A percentile compares a stretch with the other conserved stretches of the same genome.
Conservation (phyloP, 1,139 yeast species). For the Yamadazyma atmosphaerica region DNA sequence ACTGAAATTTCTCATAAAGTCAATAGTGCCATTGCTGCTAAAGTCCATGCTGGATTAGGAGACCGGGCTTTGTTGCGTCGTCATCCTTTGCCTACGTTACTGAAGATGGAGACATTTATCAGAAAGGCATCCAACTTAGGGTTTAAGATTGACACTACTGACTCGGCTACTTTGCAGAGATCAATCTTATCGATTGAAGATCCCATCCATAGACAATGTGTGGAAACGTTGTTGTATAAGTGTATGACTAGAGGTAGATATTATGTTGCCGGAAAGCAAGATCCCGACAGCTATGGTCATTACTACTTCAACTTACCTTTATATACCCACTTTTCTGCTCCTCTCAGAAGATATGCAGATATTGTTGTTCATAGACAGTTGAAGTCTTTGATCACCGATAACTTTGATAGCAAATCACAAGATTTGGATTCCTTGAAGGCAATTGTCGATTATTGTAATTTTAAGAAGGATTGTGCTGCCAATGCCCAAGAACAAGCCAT, state of each 20-base stretch:
- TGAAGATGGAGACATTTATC: constrained; percentile 78
- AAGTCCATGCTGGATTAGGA: constrained; percentile 72
- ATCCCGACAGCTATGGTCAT: constrained; percentile 75
- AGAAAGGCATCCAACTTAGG: constrained; percentile 68
- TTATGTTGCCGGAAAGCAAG: constrained; percentile 84
- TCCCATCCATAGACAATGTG: constrained; percentile 64
- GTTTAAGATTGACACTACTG: constrained; percentile 69
- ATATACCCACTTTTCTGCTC: constrained; percentile 93
- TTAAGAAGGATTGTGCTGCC: constrained; percentile 92
- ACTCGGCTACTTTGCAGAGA: constrained; percentile 70
- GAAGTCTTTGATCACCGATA: constrained; percentile 56
- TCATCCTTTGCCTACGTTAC: constrained; percentile 80
- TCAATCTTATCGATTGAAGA: constrained; percentile 69
- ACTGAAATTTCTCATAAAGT: constrained; percentile 81
- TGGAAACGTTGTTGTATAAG: constrained; percentile 79
- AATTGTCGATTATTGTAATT: constrained; percentile 88
- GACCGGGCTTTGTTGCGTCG: constrained; percentile 83
- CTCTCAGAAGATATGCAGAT: constrained; percentile 90
- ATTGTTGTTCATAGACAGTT: constrained; percentile 90
- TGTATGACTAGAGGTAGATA: constrained; percentile 85
- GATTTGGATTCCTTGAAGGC: constrained; percentile 77
- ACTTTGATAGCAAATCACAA: constrained; percentile 16
- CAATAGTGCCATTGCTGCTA: constrained; percentile 84
- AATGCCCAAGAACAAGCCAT: constrained; percentile 94
- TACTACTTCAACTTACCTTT: constrained; percentile 80